phyloP scores from a whole-genome alignment of 2,329 filamentous ascomycete genomes.

The Penicillium sp. region DNA sequence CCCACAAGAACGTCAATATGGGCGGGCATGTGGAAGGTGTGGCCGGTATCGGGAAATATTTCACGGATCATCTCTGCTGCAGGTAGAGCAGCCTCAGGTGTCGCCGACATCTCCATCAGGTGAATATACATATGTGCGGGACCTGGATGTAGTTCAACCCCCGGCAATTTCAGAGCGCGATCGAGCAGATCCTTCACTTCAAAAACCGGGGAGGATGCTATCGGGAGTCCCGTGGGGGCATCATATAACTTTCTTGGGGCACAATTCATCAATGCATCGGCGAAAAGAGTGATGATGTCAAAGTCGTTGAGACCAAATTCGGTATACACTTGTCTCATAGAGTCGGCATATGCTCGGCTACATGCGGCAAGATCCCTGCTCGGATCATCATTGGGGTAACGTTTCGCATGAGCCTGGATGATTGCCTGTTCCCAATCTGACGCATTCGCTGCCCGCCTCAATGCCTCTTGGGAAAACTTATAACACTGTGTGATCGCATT shows the following conservation, averaged over 20 bases:
- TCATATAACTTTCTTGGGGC: conserved; percentile 65
- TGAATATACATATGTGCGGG: conserved; percentile 73
- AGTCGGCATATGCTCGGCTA: conserved; percentile 15
- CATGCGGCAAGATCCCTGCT: conserved; percentile 12
- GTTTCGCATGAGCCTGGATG: conserved; percentile 18
- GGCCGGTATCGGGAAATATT: conserved; percentile 66
- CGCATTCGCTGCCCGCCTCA: conserved; percentile 7
- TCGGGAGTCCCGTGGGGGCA: conserved; percentile 45
- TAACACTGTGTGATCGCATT: conserved; percentile 19
- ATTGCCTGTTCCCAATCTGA: conserved; percentile 26
- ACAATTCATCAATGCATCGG: conserved; percentile 64
- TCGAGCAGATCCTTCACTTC: conserved; percentile 61
- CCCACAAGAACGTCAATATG: conserved; percentile 72
- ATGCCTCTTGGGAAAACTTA: conserved; percentile 14
- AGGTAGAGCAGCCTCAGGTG: conserved; percentile 60
- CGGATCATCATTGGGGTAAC: conserved; percentile 22
- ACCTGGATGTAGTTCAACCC: conserved; percentile 61
- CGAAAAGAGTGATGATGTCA: conserved; percentile 61
- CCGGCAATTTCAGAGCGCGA: conserved; percentile 51
- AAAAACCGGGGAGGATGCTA: conserved; percentile 51
- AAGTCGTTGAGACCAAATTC: conserved; percentile 47
- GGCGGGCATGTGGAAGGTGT: conserved; percentile 72
- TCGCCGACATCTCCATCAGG: conserved; percentile 70
- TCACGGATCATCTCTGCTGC: conserved; percentile 61
- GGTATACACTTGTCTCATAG: conserved; percentile 16